These are phyloP conservation scores for Pittosporum tobira DNA, from an alignment of 129 eudicot genomes.

Conservation along the genomic window DNA sequence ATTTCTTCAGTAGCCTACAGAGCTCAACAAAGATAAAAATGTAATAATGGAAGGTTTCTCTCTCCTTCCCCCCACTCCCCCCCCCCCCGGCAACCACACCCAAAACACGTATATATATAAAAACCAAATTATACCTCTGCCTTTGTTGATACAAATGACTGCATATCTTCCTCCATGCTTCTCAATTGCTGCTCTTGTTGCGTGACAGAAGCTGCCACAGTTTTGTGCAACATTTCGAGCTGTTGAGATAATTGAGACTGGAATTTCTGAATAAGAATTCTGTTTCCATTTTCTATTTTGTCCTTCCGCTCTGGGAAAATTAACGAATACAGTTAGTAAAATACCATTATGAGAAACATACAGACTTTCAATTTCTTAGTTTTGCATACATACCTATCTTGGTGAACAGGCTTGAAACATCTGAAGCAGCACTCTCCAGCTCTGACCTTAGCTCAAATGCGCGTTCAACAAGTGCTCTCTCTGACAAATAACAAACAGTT, in stretches of 20 bases:
- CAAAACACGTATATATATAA: too few relatives aligned
- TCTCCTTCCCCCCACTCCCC: too few relatives aligned
- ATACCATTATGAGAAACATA: neutral
- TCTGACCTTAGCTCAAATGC: conserved; percentile 94
- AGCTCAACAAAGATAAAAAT: too few relatives aligned
- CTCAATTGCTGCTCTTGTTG: conserved; percentile 86
- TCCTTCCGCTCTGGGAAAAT: conserved; percentile 71
- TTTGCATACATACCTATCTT: conserved; percentile 69
- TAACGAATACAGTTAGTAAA: neutral
- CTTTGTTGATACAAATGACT: conserved; percentile 82
- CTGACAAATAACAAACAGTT: conserved; percentile 30
- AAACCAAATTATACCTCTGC: conserved; percentile 44
- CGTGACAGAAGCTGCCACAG: conserved; percentile 70
- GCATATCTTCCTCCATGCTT: conserved; percentile 93
- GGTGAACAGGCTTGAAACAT: conserved; percentile 72
- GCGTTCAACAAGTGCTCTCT: conserved; percentile 83
- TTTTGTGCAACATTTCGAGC: conserved; percentile 79
- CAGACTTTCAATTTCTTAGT: conserved; percentile 1
- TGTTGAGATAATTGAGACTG: conserved; percentile 72
- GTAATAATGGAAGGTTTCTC: too few relatives aligned
- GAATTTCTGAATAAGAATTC: conserved; percentile 67
- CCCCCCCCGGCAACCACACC: too few relatives aligned
- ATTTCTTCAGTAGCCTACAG: too few relatives aligned
- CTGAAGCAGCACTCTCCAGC: conserved; percentile 86
- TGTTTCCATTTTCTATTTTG: conserved; percentile 88